Base-by-base conservation (phyloP, 495 filamentous ascomycete species). In the Aspergillus panamensis region DNA sequence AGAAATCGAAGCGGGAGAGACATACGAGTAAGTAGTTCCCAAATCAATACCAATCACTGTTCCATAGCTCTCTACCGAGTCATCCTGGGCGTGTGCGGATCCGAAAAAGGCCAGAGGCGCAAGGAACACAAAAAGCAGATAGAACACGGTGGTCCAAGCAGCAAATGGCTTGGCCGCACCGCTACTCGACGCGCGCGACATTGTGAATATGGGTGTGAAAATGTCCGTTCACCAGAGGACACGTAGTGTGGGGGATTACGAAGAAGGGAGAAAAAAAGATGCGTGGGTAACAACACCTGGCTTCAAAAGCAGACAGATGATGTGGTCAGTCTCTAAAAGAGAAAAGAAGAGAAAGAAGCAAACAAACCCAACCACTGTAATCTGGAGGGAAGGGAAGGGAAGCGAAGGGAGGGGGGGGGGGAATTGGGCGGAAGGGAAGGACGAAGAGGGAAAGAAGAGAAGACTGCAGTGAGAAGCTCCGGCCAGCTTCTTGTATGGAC, bases 41-140 rank as follows among this genome's bases (percentile, higher is more conserved):
- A 98, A 76, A 87, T 98, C 94, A 74, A 98, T 98, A 86, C 94
- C 94, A 69, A 98, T 93, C 58, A 96, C 91, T 77, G 51, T 92
- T 68, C 92, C 91, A 74, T 90, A 91, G 64, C 84, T 88, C 45
- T 93, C 87, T 61, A 84, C 78, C 57, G 84, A 78, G 39, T 84
- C 80, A 54, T 93, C 87, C 66, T 91, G 80, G 55, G 92, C 93
- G 62, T 83, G 77, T 60, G 84, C 92, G 60, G 81, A 82, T 64
- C 83, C 82, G 55, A 95, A 80, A 59, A 97, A 85, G 43, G 91
- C 86, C 63, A 89, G 71, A 58, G 87, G 86, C 51, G 78, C 82
- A 62, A 90, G 84, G 63, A 96, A 86, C 47, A 96, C 80, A 61
- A 92, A 82, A 65, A 94, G 82, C 49, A 96, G 82, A 77, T 94